A percentile compares a stretch with the other conserved stretches of the same genome.
These are phyloP conservation scores for Cryptosporidium sp. DNA, from an alignment of 169 alveolate species.

Conservation along the genomic window DNA sequence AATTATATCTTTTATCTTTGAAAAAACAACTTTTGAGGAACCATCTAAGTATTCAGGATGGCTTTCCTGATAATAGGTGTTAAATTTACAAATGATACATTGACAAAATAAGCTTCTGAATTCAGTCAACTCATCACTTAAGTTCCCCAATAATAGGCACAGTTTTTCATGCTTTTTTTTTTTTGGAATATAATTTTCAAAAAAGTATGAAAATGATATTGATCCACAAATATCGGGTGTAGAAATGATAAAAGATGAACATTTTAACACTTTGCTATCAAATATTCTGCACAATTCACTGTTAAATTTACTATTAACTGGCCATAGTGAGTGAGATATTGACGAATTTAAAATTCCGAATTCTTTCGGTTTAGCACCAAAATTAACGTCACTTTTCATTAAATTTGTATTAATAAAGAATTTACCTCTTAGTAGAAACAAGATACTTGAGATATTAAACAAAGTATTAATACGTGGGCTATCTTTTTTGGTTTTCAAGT, in stretches of 20 bases:
- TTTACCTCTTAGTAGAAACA: neutral
- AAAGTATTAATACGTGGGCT: neutral
- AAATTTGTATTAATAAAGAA: neutral
- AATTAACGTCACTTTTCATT: neutral
- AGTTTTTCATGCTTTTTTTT: constrained; percentile 4
- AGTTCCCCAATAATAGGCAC: constrained; percentile 5
- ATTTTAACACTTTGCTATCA: neutral
- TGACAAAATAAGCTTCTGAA: constrained; percentile 11
- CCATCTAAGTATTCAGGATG: neutral
- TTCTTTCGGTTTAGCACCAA: neutral
- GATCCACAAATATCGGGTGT: constrained; percentile 5
- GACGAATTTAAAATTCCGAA: neutral
- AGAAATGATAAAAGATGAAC: constrained; percentile 31
- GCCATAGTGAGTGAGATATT: neutral
- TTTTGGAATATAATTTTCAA: constrained; percentile 1
- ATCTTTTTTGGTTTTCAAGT: neutral
- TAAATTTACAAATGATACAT: constrained; percentile 35
- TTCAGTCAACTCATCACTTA: neutral
- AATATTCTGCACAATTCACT: constrained; percentile 15
- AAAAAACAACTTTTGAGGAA: constrained; percentile 2
- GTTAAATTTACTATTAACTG: constrained; percentile 1
- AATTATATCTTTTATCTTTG: neutral
- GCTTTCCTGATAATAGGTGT: neutral
- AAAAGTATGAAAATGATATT: constrained; percentile 11
- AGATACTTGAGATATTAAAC: neutral